Base-by-base conservation (phyloP, 352 stramenopile species). In the Globisporangium perplexum region DNA sequence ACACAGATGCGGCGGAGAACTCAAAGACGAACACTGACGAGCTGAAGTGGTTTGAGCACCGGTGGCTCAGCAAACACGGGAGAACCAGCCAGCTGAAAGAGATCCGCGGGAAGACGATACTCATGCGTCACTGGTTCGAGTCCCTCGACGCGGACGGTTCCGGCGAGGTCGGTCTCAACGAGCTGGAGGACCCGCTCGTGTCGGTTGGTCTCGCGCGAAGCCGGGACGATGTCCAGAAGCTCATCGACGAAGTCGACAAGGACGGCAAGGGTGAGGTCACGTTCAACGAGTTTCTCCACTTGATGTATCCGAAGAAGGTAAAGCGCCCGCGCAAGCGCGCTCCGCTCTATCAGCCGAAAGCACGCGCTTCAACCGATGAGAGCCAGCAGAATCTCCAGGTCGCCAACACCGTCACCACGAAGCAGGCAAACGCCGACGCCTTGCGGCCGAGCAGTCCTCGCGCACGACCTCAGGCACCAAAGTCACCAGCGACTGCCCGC, bases 151-250 rank as follows among this genome's bases (percentile, higher is more conserved):
- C 74, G 1, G 86, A 95, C 35, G 79, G 81, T 18, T 89, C 77
- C 1, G 86, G 85, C 3, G 82, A 88, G 46, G 81, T 95, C 20
- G 83, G 84, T 3, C 50, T 95, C 15, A 75, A 90, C 53, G 85
- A 96, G 47, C 69, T 96, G 11, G 83, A 91, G 38, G 83, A 94
- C 33, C 86, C 86, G n/a, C 69, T 96, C 15, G 76, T 96, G n/a
- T 94, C 83, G 0, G 83, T 94, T 14, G 86, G 86, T 1, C 69
- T 96, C 23, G 86, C 85, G 23, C 67, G 72, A 8, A 86, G 60
- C 50, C 77, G 79, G 7, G 72, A 86, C 24, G 83, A 95, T 50
- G 83, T 95, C 22, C 73, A 83, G 49, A 60, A 72, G 17, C 60
- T 95, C 26, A 88, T 95, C 28, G 67, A 85, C 36, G 65, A 74